Evolutionary conservation across 1,139 yeast genomes (phyloP), one percentile per base, ranked within the genome.

Genomic region (Groenewaldozyma sp.): DNA sequence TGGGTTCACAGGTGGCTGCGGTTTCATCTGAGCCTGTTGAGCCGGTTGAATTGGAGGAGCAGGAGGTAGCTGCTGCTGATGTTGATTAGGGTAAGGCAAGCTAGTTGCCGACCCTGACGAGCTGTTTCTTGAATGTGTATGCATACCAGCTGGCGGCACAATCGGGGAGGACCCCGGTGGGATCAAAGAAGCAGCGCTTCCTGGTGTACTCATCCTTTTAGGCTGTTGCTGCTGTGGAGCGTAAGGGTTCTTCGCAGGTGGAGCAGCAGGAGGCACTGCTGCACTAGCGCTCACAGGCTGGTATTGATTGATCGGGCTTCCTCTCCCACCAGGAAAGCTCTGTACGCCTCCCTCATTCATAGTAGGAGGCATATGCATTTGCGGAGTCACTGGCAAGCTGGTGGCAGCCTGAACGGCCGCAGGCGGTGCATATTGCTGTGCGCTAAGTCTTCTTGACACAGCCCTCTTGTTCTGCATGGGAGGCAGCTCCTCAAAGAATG

Each of bases 401-500:
- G n/a, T n/a, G n/a, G n/a, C n/a, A n/a, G n/a, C n/a, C n/a, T n/a
- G n/a, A n/a, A n/a, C n/a, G n/a, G n/a, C n/a, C n/a, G n/a, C 26
- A 7, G 26, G 10, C 11, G 26, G 11, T 7, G 26, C 28, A 40
- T 38, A 6, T 31, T 36, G 18, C 19, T 22, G 33, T 35, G 40
- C 43, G 34, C 49, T 48, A 3, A 48, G 24, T 34, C 49, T 48
- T 5, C 53, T 42, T 3, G 50, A 37, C 27, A 50, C 38, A n/a
- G 40, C 44, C 26, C 45, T 50, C 18, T 40, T 40, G 9, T 50
- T 48, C 4, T 58, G 56, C 13, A 52, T 45, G 18, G 56, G 43
- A n/a, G 67, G 82, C 32, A 74, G 58, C 42, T 76, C 82, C 45
- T 73, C 79, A 52, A 73, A 76, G 50, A 76, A 76, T 3, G 71